These are phyloP conservation scores for baker's yeast (Saccharomyces cerevisiae) DNA, from an alignment of 805 yeast species.

Conservation along the genomic window DNA sequence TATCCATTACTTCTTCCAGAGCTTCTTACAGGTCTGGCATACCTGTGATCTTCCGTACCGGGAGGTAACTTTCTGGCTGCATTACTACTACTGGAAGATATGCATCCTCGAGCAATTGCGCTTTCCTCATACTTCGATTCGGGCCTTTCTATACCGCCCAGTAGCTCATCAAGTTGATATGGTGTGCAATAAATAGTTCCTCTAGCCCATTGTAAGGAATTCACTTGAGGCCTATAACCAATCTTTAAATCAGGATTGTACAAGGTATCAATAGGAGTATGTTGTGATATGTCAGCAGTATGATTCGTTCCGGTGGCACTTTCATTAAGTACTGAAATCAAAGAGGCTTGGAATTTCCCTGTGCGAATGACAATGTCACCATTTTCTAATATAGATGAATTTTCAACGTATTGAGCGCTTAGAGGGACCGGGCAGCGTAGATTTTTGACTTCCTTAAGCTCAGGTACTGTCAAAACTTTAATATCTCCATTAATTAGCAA, in stretches of 20 bases:
- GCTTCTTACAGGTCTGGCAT: slow-evolving; percentile 42
- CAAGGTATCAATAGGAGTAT: slow-evolving; percentile 42
- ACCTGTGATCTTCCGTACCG: slow-evolving; percentile 14
- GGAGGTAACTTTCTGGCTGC: slow-evolving; percentile 9
- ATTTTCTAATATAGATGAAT: slow-evolving; percentile 41
- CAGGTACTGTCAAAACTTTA: slow-evolving; percentile 46
- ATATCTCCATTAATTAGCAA: slow-evolving; percentile 41
- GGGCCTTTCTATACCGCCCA: slow-evolving; percentile 72
- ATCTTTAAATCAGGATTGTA: slow-evolving; percentile 61
- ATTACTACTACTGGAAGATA: slow-evolving; percentile 15
- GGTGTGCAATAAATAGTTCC: slow-evolving; percentile 59
- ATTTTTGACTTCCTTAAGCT: slow-evolving; percentile 49
- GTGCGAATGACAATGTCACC: slow-evolving; percentile 54
- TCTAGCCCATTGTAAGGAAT: slow-evolving; percentile 78
- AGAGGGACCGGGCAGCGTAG: slow-evolving; percentile 38
- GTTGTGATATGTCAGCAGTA: slow-evolving; percentile 4
- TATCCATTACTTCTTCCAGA: slow-evolving; percentile 31
- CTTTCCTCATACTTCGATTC: slow-evolving; percentile 53
- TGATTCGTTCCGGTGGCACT: slow-evolving; percentile 30
- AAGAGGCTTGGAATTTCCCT: slow-evolving; percentile 44
- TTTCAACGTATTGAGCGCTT: slow-evolving; percentile 34
- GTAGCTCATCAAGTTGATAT: slow-evolving; percentile 53
- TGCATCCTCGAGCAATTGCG: slow-evolving; percentile 41
- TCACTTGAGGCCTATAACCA: slow-evolving; percentile 73
- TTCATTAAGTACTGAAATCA: slow-evolving; percentile 41